phyloP scores from a whole-genome alignment of 495 filamentous ascomycete species.

The Penicillium paxilli region DNA sequence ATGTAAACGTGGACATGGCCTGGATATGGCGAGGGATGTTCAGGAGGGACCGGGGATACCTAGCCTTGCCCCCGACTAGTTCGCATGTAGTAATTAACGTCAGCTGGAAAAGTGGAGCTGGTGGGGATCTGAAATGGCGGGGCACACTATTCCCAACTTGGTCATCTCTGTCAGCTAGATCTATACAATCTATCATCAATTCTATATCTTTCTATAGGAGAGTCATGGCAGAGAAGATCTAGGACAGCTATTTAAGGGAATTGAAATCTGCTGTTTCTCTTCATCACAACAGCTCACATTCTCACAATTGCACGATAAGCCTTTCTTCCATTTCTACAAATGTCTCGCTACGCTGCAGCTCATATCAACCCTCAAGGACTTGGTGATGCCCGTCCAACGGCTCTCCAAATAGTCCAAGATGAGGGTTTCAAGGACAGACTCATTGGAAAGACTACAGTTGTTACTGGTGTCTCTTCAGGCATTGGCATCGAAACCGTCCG shows the following conservation, averaged over 20 bases:
- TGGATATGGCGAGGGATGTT: background rate
- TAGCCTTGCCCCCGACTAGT: background rate
- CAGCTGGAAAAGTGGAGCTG: background rate
- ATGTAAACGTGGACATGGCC: background rate
- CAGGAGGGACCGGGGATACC: no score
- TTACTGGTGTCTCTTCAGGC: constrained; percentile 54
- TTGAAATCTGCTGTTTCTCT: background rate
- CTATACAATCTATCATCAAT: no score
- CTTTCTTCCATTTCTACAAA: background rate
- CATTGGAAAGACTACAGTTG: constrained; percentile 46
- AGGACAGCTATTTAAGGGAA: background rate
- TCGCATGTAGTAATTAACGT: constrained; percentile 5
- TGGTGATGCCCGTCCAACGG: constrained; percentile 58
- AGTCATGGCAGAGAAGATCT: background rate
- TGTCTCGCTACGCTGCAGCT: constrained; percentile 36
- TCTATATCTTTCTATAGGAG: background rate
- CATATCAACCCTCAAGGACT: constrained; percentile 45
- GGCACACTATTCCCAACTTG: background rate
- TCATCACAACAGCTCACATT: background rate
- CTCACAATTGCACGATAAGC: background rate
- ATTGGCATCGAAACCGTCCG: constrained; percentile 55
- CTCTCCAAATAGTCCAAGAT: constrained; percentile 53
- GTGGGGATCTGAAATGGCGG: no score
- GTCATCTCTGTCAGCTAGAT: background rate
- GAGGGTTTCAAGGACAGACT: constrained; percentile 42